phyloP scores from a whole-genome alignment of 305 asterid genomes.

The Fraxinus floribunda region DNA sequence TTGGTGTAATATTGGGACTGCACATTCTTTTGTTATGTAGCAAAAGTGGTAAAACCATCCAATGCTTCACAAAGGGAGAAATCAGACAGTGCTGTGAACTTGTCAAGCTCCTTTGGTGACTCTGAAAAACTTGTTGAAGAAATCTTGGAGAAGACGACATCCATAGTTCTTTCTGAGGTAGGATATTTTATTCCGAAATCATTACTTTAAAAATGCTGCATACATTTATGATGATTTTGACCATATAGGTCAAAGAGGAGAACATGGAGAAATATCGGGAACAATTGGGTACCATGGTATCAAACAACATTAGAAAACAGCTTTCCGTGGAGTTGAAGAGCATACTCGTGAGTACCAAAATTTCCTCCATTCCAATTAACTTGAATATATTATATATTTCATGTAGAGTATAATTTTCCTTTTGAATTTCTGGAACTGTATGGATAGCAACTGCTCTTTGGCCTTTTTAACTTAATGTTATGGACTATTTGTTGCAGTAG shows the following conservation, averaged over 20 bases:
- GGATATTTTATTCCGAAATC: background rate
- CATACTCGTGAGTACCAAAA: conserved; percentile 57
- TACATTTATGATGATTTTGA: conserved; percentile 1
- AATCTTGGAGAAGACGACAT: conserved; percentile 57
- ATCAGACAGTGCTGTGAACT: conserved; percentile 22
- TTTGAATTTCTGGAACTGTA: background rate
- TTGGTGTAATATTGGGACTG: background rate
- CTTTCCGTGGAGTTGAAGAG: conserved; percentile 63
- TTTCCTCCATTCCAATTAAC: background rate
- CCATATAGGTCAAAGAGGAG: conserved; percentile 48
- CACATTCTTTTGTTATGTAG: conserved; percentile 25
- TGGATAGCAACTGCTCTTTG: background rate
- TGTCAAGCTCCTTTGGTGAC: conserved; percentile 48
- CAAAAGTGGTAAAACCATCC: conserved; percentile 49
- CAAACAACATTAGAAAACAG: conserved; percentile 46
- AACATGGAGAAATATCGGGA: conserved; percentile 42
- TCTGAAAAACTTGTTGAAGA: conserved; percentile 75
- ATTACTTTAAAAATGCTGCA: background rate
- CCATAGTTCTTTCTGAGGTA: conserved; percentile 63
- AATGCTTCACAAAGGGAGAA: conserved; percentile 49
- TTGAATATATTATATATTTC: background rate
- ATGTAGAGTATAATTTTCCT: background rate
- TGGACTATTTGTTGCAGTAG: background rate
- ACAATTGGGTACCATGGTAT: conserved; percentile 44
- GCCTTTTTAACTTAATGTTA: background rate